Evolutionary conservation across 805 yeast species (phyloP), one percentile per base, ranked within the genome.

Genomic region (Starmerella apicola): DNA sequence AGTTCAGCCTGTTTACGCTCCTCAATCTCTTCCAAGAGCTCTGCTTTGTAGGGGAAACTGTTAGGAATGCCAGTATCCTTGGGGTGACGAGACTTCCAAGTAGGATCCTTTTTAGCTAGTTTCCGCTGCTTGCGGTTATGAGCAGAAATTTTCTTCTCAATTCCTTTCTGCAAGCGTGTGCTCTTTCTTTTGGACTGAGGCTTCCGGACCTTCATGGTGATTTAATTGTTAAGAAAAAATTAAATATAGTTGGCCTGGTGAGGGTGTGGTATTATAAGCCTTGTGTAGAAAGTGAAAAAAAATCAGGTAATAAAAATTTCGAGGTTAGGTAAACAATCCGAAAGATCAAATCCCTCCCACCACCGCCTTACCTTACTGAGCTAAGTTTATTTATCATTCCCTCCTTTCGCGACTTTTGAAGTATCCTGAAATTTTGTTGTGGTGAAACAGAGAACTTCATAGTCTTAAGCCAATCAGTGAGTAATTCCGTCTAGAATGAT

Each of bases 31-130:
- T 67, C 65, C 42, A 91, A 65, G 42, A 91, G 75, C 60, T 73
- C 72, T 48, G 81, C 93, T 61, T 88, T 91, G 66, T 85, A 91
- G 25, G 98, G 98, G 71, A 85, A 91, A 53, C 78, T 76, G 38
- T 94, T 67, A 41, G 98, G 98, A 52, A 91, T 88, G 49, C 97
- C 97, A 9, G 88, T 86, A 59, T 86, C 96, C 63, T 83, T 88
- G 54, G 74, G 75, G 42, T 64, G 63, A 55, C 77, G 76, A 15
- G 95, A 81, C 59, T 74, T 84, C 98, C 98, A 91, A 13, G 97
- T 91, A 3, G 74, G 75, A 60, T 88, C 96, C 57, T 74, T 85
- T 70, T 91, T 91, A 16, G 94, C 72, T 20, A 59, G 50, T 64
- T 91, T 91, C 53, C 70, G 72, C 59, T 81, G 80, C 58, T 91